Base-by-base conservation (phyloP, 2,329 filamentous ascomycete genomes). In the Colletotrichum sidae region DNA sequence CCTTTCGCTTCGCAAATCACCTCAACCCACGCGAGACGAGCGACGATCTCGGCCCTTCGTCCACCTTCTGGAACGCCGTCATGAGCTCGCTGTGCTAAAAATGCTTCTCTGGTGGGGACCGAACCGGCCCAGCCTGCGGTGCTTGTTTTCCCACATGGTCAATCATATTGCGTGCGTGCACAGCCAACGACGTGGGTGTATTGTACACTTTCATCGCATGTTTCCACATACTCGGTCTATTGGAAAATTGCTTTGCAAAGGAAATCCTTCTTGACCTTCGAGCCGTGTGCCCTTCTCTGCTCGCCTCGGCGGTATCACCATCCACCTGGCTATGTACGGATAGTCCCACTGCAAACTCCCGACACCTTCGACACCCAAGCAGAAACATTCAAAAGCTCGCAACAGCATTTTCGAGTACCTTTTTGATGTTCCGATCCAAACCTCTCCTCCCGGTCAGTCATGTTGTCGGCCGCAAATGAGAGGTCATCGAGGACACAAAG, bases 71-170 rank as follows among this genome's bases (percentile, higher is more conserved):
- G 51, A 42, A 52, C 60, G 51, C 44, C 45, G 33, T 25, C 25
- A 25, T 25, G 17, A 17, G 17, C 34, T 12, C 8, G 38, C 37
- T 44, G 34, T 65, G 58, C 62, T 63, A 57, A 62, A 65, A 65
- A 62, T 53, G 62, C 58, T 62, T 65, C 41, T 62, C 62, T 44
- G 46, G 52, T 53, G 62, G 62, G 39, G 51, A 39, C 8, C 49
- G n/a, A 17, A 17, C 13, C 10, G n/a, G n/a, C 38, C 11, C 37
- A 12, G n/a, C 34, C 38, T 15, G 25, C 25, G 25, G 25, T 25
- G 25, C 25, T 25, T 35, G n/a, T 46, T 47, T 8, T 47, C 41
- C 53, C 42, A 41, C 17, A 55, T 17, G 39, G 25, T 25, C 25
- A 25, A 25, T 55, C 25, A 50, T n/a, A 17, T 65, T 39, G 57